Percentiles rank a stretch among this genome's conserved stretches.
These are phyloP conservation scores for Balakata baccata DNA, from an alignment of 345 rosid genomes.

Conservation along the genomic window DNA sequence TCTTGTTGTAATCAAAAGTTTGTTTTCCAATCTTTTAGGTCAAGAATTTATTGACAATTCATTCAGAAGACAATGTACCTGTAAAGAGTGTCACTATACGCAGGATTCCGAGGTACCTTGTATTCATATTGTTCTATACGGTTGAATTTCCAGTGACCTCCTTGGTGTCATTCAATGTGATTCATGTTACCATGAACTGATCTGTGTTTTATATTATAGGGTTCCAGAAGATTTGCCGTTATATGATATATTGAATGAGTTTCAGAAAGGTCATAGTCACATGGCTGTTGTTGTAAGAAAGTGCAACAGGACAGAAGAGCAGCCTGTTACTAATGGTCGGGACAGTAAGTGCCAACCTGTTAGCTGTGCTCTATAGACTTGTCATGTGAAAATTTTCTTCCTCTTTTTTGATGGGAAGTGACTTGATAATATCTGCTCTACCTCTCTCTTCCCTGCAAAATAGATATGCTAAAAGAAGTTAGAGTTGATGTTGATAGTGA, in stretches of 20 bases:
- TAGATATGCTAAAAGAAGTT: slow-evolving; percentile 2
- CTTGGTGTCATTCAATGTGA: not conserved
- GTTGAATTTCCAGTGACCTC: not conserved
- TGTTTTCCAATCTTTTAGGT: slow-evolving; percentile 39
- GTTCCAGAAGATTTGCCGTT: slow-evolving; percentile 78
- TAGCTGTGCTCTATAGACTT: not conserved
- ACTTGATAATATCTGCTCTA: not conserved
- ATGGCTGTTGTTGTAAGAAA: slow-evolving; percentile 88
- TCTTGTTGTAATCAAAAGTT: not conserved
- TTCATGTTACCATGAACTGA: not conserved
- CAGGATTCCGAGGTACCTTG: slow-evolving; percentile 72
- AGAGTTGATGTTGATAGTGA: not conserved
- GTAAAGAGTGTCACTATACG: slow-evolving; percentile 84
- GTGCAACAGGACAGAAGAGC: slow-evolving; percentile 35
- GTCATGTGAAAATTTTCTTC: not conserved
- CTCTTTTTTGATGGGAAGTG: slow-evolving; percentile 4
- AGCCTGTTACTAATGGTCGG: slow-evolving; percentile 18
- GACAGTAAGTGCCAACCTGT: slow-evolving; percentile 34
- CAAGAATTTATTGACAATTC: slow-evolving; percentile 77
- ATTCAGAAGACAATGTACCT: slow-evolving; percentile 76
- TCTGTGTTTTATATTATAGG: slow-evolving; percentile 33
- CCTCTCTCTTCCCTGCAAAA: not conserved
- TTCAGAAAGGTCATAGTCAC: slow-evolving; percentile 99
- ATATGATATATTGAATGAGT: slow-evolving; percentile 94
- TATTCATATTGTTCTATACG: not conserved